Conservation (phyloP, 257 asterid species). For the Ehretia macrophylla region DNA sequence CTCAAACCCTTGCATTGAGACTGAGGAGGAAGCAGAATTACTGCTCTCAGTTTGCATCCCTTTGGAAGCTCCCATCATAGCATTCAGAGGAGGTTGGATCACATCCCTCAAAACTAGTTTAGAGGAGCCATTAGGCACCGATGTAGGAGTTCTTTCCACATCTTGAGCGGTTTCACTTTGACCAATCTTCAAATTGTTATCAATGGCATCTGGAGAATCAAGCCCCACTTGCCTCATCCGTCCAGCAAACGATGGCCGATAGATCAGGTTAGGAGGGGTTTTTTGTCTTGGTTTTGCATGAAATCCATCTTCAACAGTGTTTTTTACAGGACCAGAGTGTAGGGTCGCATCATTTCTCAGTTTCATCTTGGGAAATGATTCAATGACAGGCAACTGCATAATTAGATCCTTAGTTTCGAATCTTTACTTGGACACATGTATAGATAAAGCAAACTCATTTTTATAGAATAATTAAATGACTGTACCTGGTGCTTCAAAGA, state of each 20-base stretch:
- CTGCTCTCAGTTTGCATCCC: constrained; percentile 59
- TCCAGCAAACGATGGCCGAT: constrained; percentile 51
- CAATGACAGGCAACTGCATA: constrained; percentile 52
- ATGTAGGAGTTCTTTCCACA: constrained; percentile 27
- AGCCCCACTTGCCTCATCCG: constrained; percentile 39
- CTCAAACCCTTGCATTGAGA: constrained; percentile 73
- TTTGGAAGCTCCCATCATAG: constrained; percentile 32
- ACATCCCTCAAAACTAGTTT: constrained; percentile 32
- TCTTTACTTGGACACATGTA: too few species aligned
- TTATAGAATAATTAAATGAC: constrained; percentile 1
- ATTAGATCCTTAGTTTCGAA: constrained; percentile 11
- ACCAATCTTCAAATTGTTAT: constrained; percentile 25
- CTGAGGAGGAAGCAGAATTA: constrained; percentile 73
- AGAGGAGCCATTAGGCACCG: constrained; percentile 26
- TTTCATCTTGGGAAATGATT: constrained; percentile 61
- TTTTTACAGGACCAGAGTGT: constrained; percentile 35
- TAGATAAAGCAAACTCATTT: neutral
- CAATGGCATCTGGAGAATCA: constrained; percentile 32
- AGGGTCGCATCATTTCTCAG: constrained; percentile 63
- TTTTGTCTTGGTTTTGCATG: constrained; percentile 43
- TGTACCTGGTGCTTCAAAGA: constrained; percentile 78
- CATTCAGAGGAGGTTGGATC: constrained; percentile 33
- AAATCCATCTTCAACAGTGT: constrained; percentile 50
- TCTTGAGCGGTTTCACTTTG: constrained; percentile 29
- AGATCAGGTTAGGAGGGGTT: constrained; percentile 54